Percentiles rank a stretch among this genome's conserved stretches.
Conservation (phyloP, 768 basidiomycete genomes). For the Boletus pseudo-olivaceus region DNA sequence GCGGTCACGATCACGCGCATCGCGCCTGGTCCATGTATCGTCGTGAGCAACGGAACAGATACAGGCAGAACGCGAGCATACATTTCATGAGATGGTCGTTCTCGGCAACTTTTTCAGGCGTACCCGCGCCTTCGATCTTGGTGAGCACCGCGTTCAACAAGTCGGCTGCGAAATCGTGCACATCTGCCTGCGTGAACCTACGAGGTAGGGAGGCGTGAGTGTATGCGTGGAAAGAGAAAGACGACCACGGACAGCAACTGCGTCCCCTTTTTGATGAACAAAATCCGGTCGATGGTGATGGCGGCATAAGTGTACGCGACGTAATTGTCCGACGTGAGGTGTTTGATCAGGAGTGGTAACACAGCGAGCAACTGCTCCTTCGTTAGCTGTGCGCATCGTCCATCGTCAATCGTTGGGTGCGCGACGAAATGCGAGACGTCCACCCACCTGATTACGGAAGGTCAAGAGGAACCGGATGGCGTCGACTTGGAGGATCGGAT, state of each 20-base stretch:
- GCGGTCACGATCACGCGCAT: constrained; percentile 94
- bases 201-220: not conserved
- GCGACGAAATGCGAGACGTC: not conserved
- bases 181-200: constrained; percentile 86
- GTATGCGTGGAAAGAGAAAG: not conserved
- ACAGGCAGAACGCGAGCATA: constrained; percentile 33
- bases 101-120: constrained; percentile 91
- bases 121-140: constrained; percentile 75
- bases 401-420: not conserved
- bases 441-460: constrained; percentile 87
- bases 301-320: constrained; percentile 96
- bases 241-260: constrained; percentile 60
- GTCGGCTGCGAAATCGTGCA: constrained; percentile 75
- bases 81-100: constrained; percentile 99
- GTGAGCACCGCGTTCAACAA: constrained; percentile 68
- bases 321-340: constrained; percentile 80
- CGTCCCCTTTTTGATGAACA: constrained; percentile 82
- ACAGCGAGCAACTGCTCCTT: constrained; percentile 93
- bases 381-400: constrained; percentile 56
- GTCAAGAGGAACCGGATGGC: constrained; percentile 93
- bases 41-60: constrained; percentile 1
- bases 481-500: constrained; percentile 92
- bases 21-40: constrained; percentile 52
- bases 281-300: constrained; percentile 93
- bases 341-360: constrained; percentile 78